These are phyloP conservation scores for Pyricularia grisea DNA, from an alignment of 2,329 filamentous ascomycete genomes.

Conservation along the genomic window DNA sequence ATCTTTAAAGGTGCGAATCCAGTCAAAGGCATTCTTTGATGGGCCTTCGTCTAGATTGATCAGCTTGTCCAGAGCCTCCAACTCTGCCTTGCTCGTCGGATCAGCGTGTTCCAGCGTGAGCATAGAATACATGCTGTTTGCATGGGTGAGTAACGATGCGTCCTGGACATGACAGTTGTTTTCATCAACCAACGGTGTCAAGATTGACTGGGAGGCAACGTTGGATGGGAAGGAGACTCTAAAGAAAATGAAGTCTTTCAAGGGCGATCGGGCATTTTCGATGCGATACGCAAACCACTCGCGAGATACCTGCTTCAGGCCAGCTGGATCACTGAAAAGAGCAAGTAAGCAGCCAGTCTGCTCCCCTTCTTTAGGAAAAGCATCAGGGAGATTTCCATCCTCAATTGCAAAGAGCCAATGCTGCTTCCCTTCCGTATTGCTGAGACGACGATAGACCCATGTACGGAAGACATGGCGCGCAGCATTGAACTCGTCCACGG, in stretches of 20 bases:
- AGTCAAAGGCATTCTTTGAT: slow-evolving; percentile 9
- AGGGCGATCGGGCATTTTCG: not conserved
- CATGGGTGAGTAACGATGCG: not conserved
- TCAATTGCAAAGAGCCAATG: slow-evolving; percentile 12
- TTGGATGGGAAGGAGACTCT: slow-evolving; percentile 1
- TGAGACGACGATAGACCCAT: slow-evolving; percentile 9
- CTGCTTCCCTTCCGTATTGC: slow-evolving; percentile 4
- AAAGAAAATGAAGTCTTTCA: slow-evolving; percentile 8
- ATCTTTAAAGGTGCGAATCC: slow-evolving; percentile 12
- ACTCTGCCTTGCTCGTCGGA: slow-evolving; percentile 12
- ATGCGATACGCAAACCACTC: not conserved
- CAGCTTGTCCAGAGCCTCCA: slow-evolving; percentile 9
- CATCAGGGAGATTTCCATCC: not conserved
- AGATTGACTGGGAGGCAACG: not conserved
- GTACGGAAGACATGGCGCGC: slow-evolving; percentile 11
- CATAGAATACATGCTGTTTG: slow-evolving; percentile 1
- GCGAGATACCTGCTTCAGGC: not conserved
- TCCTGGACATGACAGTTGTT: not conserved
- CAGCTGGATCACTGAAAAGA: not conserved
- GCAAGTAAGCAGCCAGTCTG: not conserved
- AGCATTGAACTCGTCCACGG: slow-evolving; percentile 24
- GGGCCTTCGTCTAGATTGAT: not conserved
- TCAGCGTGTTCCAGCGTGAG: slow-evolving; percentile 10
- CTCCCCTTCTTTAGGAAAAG: slow-evolving; percentile 10
- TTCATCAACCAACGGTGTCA: not conserved